Evolutionary conservation across 495 filamentous ascomycete genomes (phyloP).

Genomic region (Aspergillus panamensis): DNA sequence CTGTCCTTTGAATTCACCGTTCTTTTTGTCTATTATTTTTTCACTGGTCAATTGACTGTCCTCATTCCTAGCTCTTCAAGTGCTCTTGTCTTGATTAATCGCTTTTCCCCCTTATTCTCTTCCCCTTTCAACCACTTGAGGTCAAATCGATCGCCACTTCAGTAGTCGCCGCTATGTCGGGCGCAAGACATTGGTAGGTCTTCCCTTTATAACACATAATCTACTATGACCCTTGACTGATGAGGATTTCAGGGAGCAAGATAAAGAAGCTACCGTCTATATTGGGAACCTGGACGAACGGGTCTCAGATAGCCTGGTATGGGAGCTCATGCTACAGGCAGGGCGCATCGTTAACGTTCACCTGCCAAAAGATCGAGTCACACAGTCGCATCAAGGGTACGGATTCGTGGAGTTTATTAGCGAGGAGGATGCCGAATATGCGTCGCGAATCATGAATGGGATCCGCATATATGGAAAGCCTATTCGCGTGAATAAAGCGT

Average conservation of each 20-base stretch:
- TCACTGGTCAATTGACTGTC: no score
- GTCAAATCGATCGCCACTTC: slow-evolving; percentile 3
- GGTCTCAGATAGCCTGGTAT: slow-evolving; percentile 83
- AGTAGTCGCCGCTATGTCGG: slow-evolving; percentile 52
- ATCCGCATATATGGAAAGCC: slow-evolving; percentile 91
- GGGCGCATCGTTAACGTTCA: slow-evolving; percentile 97
- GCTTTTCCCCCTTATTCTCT: not conserved
- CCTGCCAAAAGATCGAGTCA: slow-evolving; percentile 94
- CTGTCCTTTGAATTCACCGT: no score
- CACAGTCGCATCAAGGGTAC: slow-evolving; percentile 94
- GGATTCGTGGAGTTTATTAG: slow-evolving; percentile 98
- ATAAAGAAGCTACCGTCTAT: slow-evolving; percentile 98
- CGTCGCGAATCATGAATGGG: slow-evolving; percentile 93
- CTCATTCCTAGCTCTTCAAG: no score
- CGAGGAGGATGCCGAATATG: slow-evolving; percentile 96
- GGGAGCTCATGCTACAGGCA: slow-evolving; percentile 96
- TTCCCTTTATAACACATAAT: not conserved
- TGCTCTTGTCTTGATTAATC: not conserved
- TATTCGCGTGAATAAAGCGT: slow-evolving; percentile 94
- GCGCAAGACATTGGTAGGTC: slow-evolving; percentile 75
- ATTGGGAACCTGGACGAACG: slow-evolving; percentile 98
- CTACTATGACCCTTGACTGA: not conserved
- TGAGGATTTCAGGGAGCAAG: slow-evolving; percentile 73
- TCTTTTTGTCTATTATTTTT: not conserved
- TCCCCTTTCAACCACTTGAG: not conserved